Evolutionary conservation across 2,329 filamentous ascomycete genomes (phyloP).

Genomic region (Aspergillus felis): DNA sequence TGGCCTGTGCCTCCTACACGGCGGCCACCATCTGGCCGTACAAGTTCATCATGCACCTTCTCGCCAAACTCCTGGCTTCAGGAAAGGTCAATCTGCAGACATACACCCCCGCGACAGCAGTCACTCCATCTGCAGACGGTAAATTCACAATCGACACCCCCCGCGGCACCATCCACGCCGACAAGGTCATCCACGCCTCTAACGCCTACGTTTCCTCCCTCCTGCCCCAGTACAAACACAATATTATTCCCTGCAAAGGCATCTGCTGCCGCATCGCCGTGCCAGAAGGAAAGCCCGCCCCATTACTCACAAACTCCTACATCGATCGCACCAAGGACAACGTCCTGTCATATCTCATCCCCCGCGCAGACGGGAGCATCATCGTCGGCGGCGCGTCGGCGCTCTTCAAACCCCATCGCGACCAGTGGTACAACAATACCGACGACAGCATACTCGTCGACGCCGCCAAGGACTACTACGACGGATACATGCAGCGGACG

Average conservation of each 20-base stretch:
- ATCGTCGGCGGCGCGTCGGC: constrained; percentile 62
- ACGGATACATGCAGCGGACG: constrained; percentile 32
- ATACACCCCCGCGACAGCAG: constrained; percentile 41
- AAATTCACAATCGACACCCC: constrained; percentile 51
- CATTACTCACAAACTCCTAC: constrained; percentile 47
- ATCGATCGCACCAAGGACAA: constrained; percentile 50
- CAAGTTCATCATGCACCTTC: constrained; percentile 70
- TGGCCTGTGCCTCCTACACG: constrained; percentile 30
- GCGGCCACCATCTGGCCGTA: constrained; percentile 56
- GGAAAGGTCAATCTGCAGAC: constrained; percentile 52
- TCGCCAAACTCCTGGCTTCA: constrained; percentile 57
- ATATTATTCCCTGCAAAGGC: constrained; percentile 73
- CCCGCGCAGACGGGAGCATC: constrained; percentile 50
- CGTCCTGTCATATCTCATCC: constrained; percentile 54
- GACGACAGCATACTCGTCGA: constrained; percentile 49
- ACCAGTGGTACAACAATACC: constrained; percentile 43
- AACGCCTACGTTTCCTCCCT: constrained; percentile 80
- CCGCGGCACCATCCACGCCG: constrained; percentile 61
- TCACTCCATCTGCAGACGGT: constrained; percentile 27
- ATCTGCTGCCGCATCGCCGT: constrained; percentile 31
- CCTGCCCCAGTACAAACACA: constrained; percentile 62
- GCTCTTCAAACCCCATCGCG: constrained; percentile 18
- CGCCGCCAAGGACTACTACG: constrained; percentile 37
- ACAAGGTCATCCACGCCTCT: constrained; percentile 71
- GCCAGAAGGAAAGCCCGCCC: constrained; percentile 16